Evolutionary conservation across 2,329 filamentous ascomycete species (phyloP).

Genomic region (Arachnomyces sp.): DNA sequence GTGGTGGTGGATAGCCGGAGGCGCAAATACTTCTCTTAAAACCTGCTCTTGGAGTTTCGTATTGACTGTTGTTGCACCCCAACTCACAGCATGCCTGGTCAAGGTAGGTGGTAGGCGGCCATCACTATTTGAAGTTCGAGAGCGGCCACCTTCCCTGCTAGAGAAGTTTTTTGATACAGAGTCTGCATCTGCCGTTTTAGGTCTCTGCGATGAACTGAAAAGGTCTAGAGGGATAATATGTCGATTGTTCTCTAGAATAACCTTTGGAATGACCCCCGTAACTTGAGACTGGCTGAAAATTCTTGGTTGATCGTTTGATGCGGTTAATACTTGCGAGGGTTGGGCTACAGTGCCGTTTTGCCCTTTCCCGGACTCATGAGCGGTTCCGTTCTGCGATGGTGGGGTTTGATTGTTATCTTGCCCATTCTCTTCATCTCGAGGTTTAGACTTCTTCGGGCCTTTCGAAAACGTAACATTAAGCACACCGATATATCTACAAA

Average conservation of each 20-base stretch:
- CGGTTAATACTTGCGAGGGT: constrained; percentile 1
- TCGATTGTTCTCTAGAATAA: constrained; percentile 87
- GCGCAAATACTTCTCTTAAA: constrained; percentile 82
- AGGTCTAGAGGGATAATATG: constrained; percentile 86
- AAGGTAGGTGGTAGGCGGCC: constrained; percentile 21
- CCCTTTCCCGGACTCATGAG: background rate
- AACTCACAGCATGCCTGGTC: constrained; percentile 50
- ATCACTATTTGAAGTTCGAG: constrained; percentile 6
- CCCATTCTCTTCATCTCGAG: constrained; percentile 27
- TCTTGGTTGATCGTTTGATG: constrained; percentile 33
- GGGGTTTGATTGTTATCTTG: constrained; percentile 14
- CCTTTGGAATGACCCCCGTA: constrained; percentile 69
- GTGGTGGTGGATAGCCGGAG: constrained; percentile 73
- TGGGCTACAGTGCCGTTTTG: constrained; percentile 1
- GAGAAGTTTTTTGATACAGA: constrained; percentile 15
- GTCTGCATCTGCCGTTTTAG: constrained; percentile 25
- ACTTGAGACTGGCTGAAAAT: constrained; percentile 71
- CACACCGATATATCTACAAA: constrained; percentile 81
- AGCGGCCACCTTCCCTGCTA: constrained; percentile 10
- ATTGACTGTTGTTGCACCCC: constrained; percentile 91
- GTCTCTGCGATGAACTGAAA: constrained; percentile 54
- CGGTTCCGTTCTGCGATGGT: constrained; percentile 1
- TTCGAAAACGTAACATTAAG: constrained; percentile 94
- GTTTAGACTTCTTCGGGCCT: constrained; percentile 56
- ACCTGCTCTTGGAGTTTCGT: constrained; percentile 82